Conservation (phyloP, 345 rosid genomes). For the Pseudoturritis turrita region DNA sequence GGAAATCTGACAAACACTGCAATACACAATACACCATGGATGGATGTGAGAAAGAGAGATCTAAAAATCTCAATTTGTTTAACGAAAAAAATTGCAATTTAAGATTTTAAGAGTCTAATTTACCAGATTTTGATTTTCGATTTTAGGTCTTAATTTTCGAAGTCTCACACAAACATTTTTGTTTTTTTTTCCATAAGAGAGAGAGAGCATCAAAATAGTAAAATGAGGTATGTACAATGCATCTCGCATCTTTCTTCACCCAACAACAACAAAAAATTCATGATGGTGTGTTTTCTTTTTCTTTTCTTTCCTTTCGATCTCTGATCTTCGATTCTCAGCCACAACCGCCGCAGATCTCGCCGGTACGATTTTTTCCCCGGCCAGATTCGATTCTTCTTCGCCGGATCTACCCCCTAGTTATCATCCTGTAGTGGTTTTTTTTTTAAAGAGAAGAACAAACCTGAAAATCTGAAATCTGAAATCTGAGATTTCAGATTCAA, state of each 20-base stretch:
- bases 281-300: background rate
- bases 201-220: conserved; percentile 13
- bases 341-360: conserved; percentile 7
- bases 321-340: conserved; percentile 14
- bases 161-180: background rate
- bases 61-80: background rate
- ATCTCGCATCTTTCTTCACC: conserved; percentile 28
- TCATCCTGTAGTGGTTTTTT: background rate
- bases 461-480: conserved; percentile 12
- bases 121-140: background rate
- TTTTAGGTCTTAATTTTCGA: background rate
- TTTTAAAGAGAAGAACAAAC: conserved; percentile 24
- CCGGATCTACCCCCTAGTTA: background rate
- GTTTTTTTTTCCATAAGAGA: no score
- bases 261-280: conserved; percentile 28
- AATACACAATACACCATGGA: conserved; percentile 15
- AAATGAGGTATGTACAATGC: conserved; percentile 26
- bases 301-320: background rate
- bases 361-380: background rate
- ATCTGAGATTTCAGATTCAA: conserved; percentile 14
- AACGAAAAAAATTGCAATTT: background rate
- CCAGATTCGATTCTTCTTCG: background rate
- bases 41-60: background rate
- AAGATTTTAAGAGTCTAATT: background rate
- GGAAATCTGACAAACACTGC: conserved; percentile 8